Evolutionary conservation across 2,329 filamentous ascomycete genomes (phyloP), one percentile per base, ranked within the genome.

Genomic region (Ramularia collo-cygni): DNA sequence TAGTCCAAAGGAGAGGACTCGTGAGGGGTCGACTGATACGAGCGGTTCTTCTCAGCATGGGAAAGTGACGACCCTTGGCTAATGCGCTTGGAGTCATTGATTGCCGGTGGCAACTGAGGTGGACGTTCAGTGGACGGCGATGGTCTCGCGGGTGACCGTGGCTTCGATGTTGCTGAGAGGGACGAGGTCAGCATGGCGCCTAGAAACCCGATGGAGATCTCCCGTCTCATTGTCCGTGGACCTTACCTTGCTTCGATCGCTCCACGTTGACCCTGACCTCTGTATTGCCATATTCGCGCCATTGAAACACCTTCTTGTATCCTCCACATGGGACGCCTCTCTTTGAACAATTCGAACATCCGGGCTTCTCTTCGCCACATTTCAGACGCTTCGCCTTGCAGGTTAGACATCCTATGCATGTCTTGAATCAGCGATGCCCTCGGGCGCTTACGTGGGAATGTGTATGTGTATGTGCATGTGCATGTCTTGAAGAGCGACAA

Each of bases 291-390:
- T 83, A 83, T 0, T 79, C 73, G 37, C 79, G 70, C 81, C 81
- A 85, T 68, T 85, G 84, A 65, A 83, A 85, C 59, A 83, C 77
- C 59, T 83, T 85, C 60, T 78, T 82, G 63, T 85, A 85, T 26
- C 81, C 81, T 43, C 80, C 81, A 56, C 81, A 85, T 3, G 66
- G 59, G 15, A 85, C 79, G 47, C 74, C 77, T 38, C 81, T 70
- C 51, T 75, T 76, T 32, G 76, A 68, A 56, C 47, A 50, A 26
- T 52, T 48, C 33, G 42, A 32, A 38, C 49, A 50, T 5, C 37
- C 39, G 14, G 47, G 81, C 50, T 85, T 83, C 32, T 74, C 76
- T 65, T 85, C 81, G 59, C 84, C 81, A 63, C 81, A 85, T 64
- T 85, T 85, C 38, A 85, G 65, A 43, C 81, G 70, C 63, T 85